Percentiles rank a stretch among this genome's conserved stretches.
phyloP scores from a whole-genome alignment of 1,139 yeast species.

The Yamadazyma aaseri region DNA sequence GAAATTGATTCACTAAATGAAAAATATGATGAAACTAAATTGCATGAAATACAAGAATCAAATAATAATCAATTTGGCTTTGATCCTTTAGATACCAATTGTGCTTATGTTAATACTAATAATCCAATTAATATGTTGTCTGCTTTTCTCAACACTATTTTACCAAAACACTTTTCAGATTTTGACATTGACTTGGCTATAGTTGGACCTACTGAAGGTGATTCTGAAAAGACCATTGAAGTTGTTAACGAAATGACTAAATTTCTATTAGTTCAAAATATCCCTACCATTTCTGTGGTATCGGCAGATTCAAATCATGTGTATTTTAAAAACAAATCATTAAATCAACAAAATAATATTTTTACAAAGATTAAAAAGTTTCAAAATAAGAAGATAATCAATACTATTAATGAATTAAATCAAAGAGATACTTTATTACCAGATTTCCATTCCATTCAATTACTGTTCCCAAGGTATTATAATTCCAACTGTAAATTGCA shows the following conservation, averaged over 20 bases:
- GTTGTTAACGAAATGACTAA: conserved; percentile 17
- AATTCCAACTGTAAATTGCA: conserved; percentile 16
- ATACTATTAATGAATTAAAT: conserved; percentile 18
- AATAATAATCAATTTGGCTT: conserved; percentile 25
- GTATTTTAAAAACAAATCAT: conserved; percentile 34
- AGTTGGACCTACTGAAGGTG: conserved; percentile 40
- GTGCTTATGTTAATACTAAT: conserved; percentile 40
- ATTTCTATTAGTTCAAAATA: conserved; percentile 23
- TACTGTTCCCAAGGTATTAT: conserved; percentile 25
- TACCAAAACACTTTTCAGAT: conserved; percentile 30
- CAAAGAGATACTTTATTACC: conserved; percentile 21
- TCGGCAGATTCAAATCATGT: conserved; percentile 29
- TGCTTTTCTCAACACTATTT: conserved; percentile 31
- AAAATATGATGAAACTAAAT: conserved; percentile 6
- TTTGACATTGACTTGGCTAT: conserved; percentile 38
- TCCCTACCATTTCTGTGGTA: conserved; percentile 29
- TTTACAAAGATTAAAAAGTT: conserved; percentile 26
- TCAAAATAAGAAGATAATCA: conserved; percentile 23
- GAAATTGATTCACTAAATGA: conserved; percentile 6
- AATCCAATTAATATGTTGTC: conserved; percentile 30
- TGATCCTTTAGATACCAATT: conserved; percentile 33
- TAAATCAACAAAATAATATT: conserved; percentile 23
- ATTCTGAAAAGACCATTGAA: conserved; percentile 12
- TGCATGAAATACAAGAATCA: background rate
- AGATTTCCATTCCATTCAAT: conserved; percentile 33